Conservation (phyloP, 805 yeast genomes). For the Cyberlindnera xylosilytica region DNA sequence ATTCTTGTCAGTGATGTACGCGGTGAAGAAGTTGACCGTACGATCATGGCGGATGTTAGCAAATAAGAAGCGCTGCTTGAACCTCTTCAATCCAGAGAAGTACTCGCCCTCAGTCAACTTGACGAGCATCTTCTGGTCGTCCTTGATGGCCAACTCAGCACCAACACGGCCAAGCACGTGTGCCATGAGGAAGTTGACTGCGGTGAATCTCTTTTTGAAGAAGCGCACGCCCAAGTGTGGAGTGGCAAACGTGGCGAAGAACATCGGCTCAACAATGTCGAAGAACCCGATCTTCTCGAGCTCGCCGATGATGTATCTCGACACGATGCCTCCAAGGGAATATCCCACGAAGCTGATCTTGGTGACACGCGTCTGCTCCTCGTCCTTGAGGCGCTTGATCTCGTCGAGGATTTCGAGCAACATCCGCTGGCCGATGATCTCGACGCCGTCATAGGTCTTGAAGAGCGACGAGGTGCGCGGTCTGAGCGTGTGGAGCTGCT, state of each 20-base stretch:
- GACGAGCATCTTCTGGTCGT: conserved; percentile 43
- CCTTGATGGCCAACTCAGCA: conserved; percentile 60
- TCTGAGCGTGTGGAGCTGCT: conserved; percentile 39
- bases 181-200: conserved; percentile 52
- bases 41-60: conserved; percentile 83
- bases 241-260: conserved; percentile 70
- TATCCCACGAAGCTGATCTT: conserved; percentile 81
- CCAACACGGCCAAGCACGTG: conserved; percentile 66
- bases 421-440: conserved; percentile 66
- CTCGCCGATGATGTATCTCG: conserved; percentile 79
- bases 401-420: conserved; percentile 58
- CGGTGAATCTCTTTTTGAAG: conserved; percentile 34
- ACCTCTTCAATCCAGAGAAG: conserved; percentile 51
- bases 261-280: conserved; percentile 54
- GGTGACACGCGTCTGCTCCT: conserved; percentile 31
- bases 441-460: conserved; percentile 83
- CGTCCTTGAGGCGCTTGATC: conserved; percentile 32
- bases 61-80: conserved; percentile 54
- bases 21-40: conserved; percentile 83
- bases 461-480: conserved; percentile 65
- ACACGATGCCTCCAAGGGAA: conserved; percentile 83
- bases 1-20: conserved; percentile 67
- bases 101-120: conserved; percentile 40
- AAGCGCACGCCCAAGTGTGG: conserved; percentile 68
- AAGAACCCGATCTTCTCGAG: conserved; percentile 54